Conservation (phyloP, 2,329 filamentous ascomycete genomes). For the Talaromyces sp. region DNA sequence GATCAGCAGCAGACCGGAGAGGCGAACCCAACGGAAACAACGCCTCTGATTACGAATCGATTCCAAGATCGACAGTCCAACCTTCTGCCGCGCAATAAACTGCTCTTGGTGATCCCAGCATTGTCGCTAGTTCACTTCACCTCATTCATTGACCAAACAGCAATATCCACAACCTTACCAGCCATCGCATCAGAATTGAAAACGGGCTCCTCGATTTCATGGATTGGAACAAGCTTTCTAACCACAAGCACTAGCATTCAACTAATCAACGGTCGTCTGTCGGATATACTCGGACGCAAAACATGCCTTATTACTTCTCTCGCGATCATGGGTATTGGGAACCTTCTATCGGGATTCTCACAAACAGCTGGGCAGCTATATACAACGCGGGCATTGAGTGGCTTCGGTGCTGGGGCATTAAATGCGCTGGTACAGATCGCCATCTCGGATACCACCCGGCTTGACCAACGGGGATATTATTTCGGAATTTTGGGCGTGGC, state of each 20-base stretch:
- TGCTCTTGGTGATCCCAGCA: neutral
- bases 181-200: neutral
- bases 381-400: constrained; percentile 60
- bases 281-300: constrained; percentile 61
- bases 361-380: constrained; percentile 54
- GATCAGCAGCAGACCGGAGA: neutral
- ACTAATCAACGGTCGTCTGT: constrained; percentile 60
- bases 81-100: neutral
- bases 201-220: constrained; percentile 9
- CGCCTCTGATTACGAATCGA: neutral
- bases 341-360: constrained; percentile 48
- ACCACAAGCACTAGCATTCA: constrained; percentile 53
- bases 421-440: constrained; percentile 58
- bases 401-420: constrained; percentile 56
- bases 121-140: constrained; percentile 1
- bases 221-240: constrained; percentile 19
- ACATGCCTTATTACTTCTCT: constrained; percentile 54
- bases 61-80: neutral
- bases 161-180: constrained; percentile 1
- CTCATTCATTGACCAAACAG: constrained; percentile 7
- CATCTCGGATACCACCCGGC: constrained; percentile 56
- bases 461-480: constrained; percentile 57
- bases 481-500: constrained; percentile 29
- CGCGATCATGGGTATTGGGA: constrained; percentile 52
- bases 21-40: neutral